A percentile compares a stretch with the other conserved stretches of the same genome.
phyloP scores from a whole-genome alignment of 306 rosid genomes.

The Vigna mungo region DNA sequence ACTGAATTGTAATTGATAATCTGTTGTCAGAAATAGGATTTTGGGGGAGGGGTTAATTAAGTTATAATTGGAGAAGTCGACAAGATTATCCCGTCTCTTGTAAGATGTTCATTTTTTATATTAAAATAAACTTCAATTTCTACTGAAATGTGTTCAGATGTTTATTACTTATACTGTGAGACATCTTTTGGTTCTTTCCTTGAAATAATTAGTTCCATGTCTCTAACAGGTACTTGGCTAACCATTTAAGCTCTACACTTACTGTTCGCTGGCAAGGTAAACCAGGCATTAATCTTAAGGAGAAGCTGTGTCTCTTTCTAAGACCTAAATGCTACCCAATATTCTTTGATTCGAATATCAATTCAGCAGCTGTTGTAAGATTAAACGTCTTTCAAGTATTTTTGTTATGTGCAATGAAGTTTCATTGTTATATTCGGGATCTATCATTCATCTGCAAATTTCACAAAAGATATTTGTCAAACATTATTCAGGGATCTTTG shows the following conservation, averaged over 20 bases:
- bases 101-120: too few relatives aligned
- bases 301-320: constrained; percentile 67
- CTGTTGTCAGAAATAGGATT: constrained; percentile 10
- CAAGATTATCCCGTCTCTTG: neutral
- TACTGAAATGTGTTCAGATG: constrained; percentile 3
- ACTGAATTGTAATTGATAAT: constrained; percentile 6
- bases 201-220: constrained; percentile 45
- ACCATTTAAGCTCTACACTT: constrained; percentile 72
- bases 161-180: neutral
- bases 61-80: neutral
- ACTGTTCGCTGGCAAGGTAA: constrained; percentile 80
- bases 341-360: constrained; percentile 84
- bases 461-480: constrained; percentile 39
- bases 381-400: constrained; percentile 76
- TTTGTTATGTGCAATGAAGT: constrained; percentile 87
- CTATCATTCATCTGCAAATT: constrained; percentile 73
- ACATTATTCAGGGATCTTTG: constrained; percentile 60
- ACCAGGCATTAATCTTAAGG: constrained; percentile 61
- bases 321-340: constrained; percentile 89
- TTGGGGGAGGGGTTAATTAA: constrained; percentile 32
- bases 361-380: constrained; percentile 83
- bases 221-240: constrained; percentile 70
- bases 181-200: constrained; percentile 21
- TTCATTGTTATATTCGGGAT: constrained; percentile 71
- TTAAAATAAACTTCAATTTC: neutral